Evolutionary conservation across 331 rosid genomes (phyloP).

Genomic region (Prunus yedoensis): DNA sequence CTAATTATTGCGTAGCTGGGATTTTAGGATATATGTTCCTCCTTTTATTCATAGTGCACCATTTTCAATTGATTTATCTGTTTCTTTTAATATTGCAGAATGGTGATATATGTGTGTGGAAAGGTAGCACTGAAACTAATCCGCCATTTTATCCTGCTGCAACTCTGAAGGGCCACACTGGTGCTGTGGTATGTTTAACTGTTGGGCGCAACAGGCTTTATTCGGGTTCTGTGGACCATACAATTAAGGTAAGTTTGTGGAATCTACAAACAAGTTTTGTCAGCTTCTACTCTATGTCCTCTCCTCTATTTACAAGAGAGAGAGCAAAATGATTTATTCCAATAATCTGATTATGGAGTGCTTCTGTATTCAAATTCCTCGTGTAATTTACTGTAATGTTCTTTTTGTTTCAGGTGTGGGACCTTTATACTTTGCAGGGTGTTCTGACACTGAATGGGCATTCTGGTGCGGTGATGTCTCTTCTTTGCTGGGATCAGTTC

Average conservation of each 20-base stretch:
- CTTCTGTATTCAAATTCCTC: not conserved
- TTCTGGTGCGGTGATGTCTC: constrained; percentile 36
- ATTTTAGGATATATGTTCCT: not conserved
- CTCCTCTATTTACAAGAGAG: not conserved
- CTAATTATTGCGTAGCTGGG: too few species aligned
- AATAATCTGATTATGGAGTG: not conserved
- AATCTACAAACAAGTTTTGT: not conserved
- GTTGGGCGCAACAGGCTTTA: constrained; percentile 34
- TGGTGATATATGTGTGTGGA: constrained; percentile 43
- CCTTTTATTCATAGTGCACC: not conserved
- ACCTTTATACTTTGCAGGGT: constrained; percentile 32
- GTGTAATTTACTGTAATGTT: not conserved
- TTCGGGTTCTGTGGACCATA: constrained; percentile 46
- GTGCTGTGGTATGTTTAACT: constrained; percentile 27
- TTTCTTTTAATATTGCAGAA: constrained; percentile 29
- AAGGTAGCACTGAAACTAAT: constrained; percentile 20
- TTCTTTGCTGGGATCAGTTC: constrained; percentile 37
- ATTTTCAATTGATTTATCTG: not conserved
- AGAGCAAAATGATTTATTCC: too few species aligned
- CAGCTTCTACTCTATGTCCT: not conserved
- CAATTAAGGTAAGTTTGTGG: constrained; percentile 32
- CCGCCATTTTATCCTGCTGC: constrained; percentile 30
- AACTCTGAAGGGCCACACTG: constrained; percentile 35
- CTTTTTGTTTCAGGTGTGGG: constrained; percentile 37
- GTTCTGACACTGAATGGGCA: constrained; percentile 34